Percentiles rank a stretch among this genome's conserved stretches.
Evolutionary conservation across 306 rosid species (phyloP).

Genomic region (Castanea sativa): DNA sequence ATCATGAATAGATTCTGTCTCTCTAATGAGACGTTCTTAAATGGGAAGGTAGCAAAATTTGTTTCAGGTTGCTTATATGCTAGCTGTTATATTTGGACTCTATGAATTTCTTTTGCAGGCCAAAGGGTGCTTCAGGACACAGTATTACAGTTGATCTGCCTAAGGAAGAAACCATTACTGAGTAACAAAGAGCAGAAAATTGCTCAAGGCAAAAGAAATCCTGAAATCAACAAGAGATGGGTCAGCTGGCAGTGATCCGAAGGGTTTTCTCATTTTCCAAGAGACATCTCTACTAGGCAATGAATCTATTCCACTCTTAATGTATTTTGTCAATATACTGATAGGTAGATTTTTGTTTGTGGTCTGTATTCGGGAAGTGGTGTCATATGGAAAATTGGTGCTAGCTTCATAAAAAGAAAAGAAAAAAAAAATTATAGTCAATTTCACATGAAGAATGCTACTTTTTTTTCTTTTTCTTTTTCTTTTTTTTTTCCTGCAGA

Average conservation of each 20-base stretch:
- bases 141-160: background rate
- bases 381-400: slow-evolving; percentile 29
- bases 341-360: slow-evolving; percentile 30
- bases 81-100: slow-evolving; percentile 2
- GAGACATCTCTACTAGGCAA: slow-evolving; percentile 25
- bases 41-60: background rate
- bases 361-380: slow-evolving; percentile 25
- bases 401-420: background rate
- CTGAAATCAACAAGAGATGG: slow-evolving; percentile 9
- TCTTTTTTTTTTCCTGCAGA: no score
- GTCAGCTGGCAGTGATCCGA: slow-evolving; percentile 15
- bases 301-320: slow-evolving; percentile 31
- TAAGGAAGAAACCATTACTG: background rate
- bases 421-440: background rate
- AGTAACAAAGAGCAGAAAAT: background rate
- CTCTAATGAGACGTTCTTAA: slow-evolving; percentile 12
- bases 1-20: background rate
- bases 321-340: slow-evolving; percentile 24
- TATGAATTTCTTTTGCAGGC: slow-evolving; percentile 38
- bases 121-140: slow-evolving; percentile 4
- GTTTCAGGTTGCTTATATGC: background rate
- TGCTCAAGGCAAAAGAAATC: slow-evolving; percentile 14
- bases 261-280: slow-evolving; percentile 21
- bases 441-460: background rate
- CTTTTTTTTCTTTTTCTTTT: no score